A percentile compares a stretch with the other conserved stretches of the same genome.
Conservation (phyloP, 768 basidiomycete species). For the Exsudoporus frostii region DNA sequence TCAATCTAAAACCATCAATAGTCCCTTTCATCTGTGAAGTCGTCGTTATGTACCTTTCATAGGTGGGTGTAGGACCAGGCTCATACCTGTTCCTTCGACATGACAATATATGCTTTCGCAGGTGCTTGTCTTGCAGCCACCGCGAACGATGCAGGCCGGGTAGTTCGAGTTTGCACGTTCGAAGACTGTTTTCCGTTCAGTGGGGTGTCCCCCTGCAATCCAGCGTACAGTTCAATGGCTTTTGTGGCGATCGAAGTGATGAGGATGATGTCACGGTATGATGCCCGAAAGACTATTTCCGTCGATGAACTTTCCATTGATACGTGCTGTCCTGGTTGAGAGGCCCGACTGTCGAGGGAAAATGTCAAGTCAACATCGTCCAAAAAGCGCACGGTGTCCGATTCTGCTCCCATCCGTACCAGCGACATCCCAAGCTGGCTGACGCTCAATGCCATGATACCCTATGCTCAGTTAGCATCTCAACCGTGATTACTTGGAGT, state of each 20-base stretch:
- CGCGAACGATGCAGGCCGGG: conserved; percentile 3
- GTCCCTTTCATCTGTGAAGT: conserved; percentile 68
- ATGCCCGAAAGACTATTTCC: conserved; percentile 90
- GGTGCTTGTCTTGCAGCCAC: conserved; percentile 14
- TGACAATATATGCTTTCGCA: conserved; percentile 44
- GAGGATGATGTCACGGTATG: conserved; percentile 88
- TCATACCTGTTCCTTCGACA: conserved; percentile 80
- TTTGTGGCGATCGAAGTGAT: conserved; percentile 85
- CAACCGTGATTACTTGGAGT: not conserved
- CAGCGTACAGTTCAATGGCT: conserved; percentile 72
- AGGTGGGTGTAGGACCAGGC: not conserved
- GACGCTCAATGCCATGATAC: conserved; percentile 76
- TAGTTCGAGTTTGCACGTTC: conserved; percentile 2
- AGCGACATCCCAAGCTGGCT: conserved; percentile 91
- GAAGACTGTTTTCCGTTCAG: conserved; percentile 5
- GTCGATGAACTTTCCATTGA: conserved; percentile 80
- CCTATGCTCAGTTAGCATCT: conserved; percentile 43
- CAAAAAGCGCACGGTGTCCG: conserved; percentile 86
- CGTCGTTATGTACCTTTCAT: not conserved
- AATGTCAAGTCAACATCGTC: conserved; percentile 90
- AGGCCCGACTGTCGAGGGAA: conserved; percentile 77
- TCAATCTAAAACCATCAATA: conserved; percentile 88
- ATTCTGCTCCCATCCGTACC: conserved; percentile 76
- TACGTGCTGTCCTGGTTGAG: conserved; percentile 69
- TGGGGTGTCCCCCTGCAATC: conserved; percentile 32